A percentile compares a stretch with the other conserved stretches of the same genome.
These are phyloP conservation scores for Lolium multiflorum DNA, from an alignment of 176 grass and related monocot genomes.

Conservation along the genomic window DNA sequence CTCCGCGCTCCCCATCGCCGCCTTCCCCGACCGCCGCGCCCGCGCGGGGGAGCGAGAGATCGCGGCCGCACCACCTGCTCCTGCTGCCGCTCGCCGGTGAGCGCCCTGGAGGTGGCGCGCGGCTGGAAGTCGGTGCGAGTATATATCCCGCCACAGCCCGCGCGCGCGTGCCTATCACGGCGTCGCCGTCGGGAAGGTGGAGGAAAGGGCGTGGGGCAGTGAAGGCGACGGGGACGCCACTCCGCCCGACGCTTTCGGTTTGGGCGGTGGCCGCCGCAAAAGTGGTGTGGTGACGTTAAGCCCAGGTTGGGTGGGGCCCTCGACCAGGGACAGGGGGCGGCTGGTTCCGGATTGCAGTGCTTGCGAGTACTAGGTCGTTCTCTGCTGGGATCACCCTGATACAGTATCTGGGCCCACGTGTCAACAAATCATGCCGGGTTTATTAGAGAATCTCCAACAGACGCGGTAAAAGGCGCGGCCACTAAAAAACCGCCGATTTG, in stretches of 20 bases:
- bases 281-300: background rate
- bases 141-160: background rate
- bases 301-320: background rate
- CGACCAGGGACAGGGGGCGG: background rate
- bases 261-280: background rate
- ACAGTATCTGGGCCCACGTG: background rate
- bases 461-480: no score
- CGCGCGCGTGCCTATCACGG: background rate
- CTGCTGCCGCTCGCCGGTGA: background rate
- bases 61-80: background rate
- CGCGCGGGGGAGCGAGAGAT: background rate
- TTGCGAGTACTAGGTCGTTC: background rate
- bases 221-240: constrained; percentile 28
- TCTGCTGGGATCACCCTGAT: background rate
- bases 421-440: background rate
- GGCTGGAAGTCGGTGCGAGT: background rate
- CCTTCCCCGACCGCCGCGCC: background rate
- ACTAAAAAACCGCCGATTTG: no score
- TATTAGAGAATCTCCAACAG: no score
- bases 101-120: no score
- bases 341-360: background rate
- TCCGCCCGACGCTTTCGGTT: constrained; percentile 19
- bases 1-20: constrained; percentile 51
- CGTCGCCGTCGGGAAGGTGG: background rate
- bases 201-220: background rate